phyloP scores from a whole-genome alignment of 2,329 filamentous ascomycete genomes.

The Sclerotinia trifoliorum region DNA sequence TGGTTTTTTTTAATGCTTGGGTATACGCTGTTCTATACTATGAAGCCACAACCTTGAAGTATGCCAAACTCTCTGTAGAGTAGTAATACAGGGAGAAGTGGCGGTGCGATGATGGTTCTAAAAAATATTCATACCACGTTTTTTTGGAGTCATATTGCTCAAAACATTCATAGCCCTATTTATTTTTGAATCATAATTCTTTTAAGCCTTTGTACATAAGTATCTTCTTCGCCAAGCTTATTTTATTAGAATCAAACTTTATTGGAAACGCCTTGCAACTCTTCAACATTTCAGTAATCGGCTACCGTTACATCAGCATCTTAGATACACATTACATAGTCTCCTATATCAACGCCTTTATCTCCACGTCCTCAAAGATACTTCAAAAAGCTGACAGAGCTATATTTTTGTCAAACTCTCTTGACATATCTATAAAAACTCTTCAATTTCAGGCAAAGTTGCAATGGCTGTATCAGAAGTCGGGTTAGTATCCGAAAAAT shows the following conservation, averaged over 20 bases:
- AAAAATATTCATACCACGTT: neutral
- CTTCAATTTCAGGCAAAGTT: neutral
- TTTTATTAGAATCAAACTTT: neutral
- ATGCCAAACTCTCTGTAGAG: neutral
- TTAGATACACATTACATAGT: neutral
- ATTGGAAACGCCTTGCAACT: neutral
- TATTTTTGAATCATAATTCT: neutral
- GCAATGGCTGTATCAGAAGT: neutral
- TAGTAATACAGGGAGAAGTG: neutral
- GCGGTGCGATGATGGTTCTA: neutral
- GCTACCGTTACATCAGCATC: neutral
- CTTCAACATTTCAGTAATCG: neutral
- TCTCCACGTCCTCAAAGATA: neutral
- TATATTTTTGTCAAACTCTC: neutral
- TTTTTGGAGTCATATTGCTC: constrained; percentile 1
- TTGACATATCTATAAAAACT: neutral
- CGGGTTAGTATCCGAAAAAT: neutral
- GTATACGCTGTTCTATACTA: neutral
- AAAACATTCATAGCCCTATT: neutral
- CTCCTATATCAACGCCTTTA: neutral
- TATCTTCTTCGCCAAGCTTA: neutral
- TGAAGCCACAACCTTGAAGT: neutral
- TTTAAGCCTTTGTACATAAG: neutral
- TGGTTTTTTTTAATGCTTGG: neutral
- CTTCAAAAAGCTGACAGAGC: neutral